Evolutionary conservation across 495 filamentous ascomycete species (phyloP).

Genomic region (Rostrohypoxylon terebratum): DNA sequence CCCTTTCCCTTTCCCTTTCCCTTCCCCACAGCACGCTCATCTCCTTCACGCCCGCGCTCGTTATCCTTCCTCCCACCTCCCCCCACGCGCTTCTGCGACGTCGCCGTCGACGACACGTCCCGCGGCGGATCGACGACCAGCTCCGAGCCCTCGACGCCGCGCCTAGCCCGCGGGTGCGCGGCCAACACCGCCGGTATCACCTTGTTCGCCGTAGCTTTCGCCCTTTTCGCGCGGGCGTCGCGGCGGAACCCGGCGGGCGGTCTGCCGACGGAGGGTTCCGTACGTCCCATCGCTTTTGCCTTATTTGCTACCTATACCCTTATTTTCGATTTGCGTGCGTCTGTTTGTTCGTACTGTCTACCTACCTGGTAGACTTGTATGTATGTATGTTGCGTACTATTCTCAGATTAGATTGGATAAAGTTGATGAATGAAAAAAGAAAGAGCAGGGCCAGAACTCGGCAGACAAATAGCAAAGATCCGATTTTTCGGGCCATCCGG

Average conservation of each 20-base stretch:
- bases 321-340: no score
- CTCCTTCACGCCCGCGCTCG: neutral
- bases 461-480: neutral
- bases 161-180: conserved; percentile 59
- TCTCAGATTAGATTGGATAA: neutral
- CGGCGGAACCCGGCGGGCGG: conserved; percentile 47
- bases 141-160: conserved; percentile 61
- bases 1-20: neutral
- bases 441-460: neutral
- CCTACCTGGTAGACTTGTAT: no score
- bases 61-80: neutral
- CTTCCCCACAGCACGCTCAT: neutral
- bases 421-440: neutral
- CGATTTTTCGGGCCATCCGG: conserved; percentile 7
- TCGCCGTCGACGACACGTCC: neutral
- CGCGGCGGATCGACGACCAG: conserved; percentile 58
- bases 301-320: no score
- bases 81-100: neutral
- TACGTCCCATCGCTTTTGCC: conserved; percentile 43
- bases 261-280: conserved; percentile 45
- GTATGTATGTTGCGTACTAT: neutral
- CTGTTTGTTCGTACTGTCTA: no score
- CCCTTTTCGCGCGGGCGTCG: conserved; percentile 61
- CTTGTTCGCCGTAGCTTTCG: conserved; percentile 64
- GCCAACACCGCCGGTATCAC: conserved; percentile 62